Evolutionary conservation across 1,284 basidiomycete genomes (phyloP), one percentile per base, ranked within the genome.

Genomic region (Acaromyces ingoldii): DNA sequence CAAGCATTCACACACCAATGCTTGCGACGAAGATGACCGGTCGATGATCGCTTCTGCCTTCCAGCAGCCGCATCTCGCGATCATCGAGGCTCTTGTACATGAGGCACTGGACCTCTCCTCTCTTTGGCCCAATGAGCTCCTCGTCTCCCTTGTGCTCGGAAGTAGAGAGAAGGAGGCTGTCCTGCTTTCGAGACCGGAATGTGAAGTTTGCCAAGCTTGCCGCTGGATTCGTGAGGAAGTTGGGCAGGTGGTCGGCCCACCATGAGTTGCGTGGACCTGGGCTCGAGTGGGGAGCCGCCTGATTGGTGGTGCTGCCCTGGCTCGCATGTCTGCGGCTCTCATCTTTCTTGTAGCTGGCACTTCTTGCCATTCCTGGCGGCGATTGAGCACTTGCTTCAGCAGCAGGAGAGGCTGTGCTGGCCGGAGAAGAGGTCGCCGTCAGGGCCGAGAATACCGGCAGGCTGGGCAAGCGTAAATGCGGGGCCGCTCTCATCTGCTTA

Each of bases 11-110:
- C 30, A 53, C 29, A 22, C 65, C 67, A 25, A 72, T 59, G 37
- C 54, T 56, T 9, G 60, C 65, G 15, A 64, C 67, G 49, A 62
- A 69, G 36, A 89, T 83, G 24, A 89, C 87, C 0, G 87, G 88
- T 42, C 88, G 77, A 52, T 77, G 76, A 51, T 78, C 77, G 41
- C 60, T 64, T 15, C 69, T 44, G 5, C 64, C 88, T 70, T 87
- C 85, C 29, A 90, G 70, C 44, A 81, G 77, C 49, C 83, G 80
- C 87, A 89, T 89, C 9, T 80, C 83, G 26, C 79, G 79, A 69
- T 90, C 88, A 62, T 88, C 85, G 37, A 90, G 77, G 17, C 85
- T 86, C 60, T 81, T 78, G 70, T 90, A 90, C 39, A 78, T 78
- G 11, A 89, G 72, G 68, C 86, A 87, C 19, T 74, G 73, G 26